These are phyloP conservation scores for Eucommia ulmoides DNA, from an alignment of 257 asterid genomes.

Conservation along the genomic window DNA sequence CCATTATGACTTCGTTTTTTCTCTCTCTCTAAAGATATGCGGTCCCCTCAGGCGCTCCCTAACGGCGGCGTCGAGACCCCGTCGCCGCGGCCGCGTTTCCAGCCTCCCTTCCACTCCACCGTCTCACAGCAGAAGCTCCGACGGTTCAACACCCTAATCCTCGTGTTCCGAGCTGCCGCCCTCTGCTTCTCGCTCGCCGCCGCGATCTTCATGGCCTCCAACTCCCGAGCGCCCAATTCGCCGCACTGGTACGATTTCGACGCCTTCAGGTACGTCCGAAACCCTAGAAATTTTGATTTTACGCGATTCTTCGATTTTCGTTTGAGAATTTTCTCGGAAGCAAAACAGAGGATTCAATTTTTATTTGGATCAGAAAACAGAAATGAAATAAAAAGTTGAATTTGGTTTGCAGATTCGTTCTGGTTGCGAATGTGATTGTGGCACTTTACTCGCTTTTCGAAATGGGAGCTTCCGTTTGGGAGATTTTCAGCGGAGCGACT, in stretches of 20 bases:
- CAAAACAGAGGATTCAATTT: neutral
- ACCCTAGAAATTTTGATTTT: neutral
- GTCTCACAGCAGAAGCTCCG: constrained; percentile 34
- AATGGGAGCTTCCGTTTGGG: constrained; percentile 39
- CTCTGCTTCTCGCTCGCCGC: constrained; percentile 42
- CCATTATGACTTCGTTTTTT: too few species aligned
- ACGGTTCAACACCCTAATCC: constrained; percentile 23
- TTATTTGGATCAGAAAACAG: too few species aligned
- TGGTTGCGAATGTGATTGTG: constrained; percentile 31
- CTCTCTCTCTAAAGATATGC: too few species aligned
- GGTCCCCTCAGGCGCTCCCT: constrained; percentile 20
- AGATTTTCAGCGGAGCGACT: constrained; percentile 26
- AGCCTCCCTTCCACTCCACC: constrained; percentile 31
- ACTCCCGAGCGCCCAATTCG: constrained; percentile 18
- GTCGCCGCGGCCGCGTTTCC: constrained; percentile 28
- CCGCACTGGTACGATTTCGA: constrained; percentile 33
- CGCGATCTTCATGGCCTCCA: constrained; percentile 32
- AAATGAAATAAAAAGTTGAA: neutral
- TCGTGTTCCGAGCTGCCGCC: constrained; percentile 27
- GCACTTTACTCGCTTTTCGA: constrained; percentile 34
- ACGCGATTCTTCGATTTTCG: neutral
- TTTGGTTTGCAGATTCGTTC: constrained; percentile 17
- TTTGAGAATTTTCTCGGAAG: neutral
- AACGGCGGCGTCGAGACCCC: constrained; percentile 32
- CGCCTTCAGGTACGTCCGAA: constrained; percentile 18